Base-by-base conservation (phyloP, 441 rosid genomes). In the Hypseocharis bilobata region DNA sequence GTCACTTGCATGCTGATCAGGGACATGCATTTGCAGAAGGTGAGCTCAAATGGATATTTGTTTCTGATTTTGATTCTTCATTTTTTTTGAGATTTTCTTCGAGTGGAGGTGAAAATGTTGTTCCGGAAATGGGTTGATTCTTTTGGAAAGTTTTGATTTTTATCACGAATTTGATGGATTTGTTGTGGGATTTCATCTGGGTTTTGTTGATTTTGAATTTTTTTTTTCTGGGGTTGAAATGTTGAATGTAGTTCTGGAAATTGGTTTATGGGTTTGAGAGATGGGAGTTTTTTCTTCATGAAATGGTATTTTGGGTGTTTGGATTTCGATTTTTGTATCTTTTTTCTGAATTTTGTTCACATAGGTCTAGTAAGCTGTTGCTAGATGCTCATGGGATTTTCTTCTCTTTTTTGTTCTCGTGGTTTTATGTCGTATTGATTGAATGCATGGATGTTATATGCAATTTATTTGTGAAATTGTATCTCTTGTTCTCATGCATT, bases 1-100 rank as follows among this genome's bases (percentile, higher is more conserved):
- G 70, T 30, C 47, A 67, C 64, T 69, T 77, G 82, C 77, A 66
- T 81, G 81, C 66, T 77, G 73, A 67, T 78, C 72, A 49, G 59
- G 69, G 44, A 64, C 70, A 64, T 73, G 78, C 85, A 79, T 54
- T 86, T 64, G 56, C 67, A 44, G 6, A 30, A 70, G 81, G 81
- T 72, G 49, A 70, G 80, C 49, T 64, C 11, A 54, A 45, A 54
- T 54, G 59, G 59, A 30, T 54, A 28, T 2, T 54, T 54, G 57
- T 2, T 54, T 54, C 1, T 10, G 0, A 2, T 54, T 25, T 54
- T 6, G 3, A 0, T 54, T 23, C n/a, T n/a, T n/a, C n/a, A n/a
- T n/a, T 54, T 54, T 52, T 23, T 7, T 7, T 19, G 55, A 11
- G 6, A 20, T 19, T 49, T 49, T 19, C 25, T 19, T 49, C 26